Conservation (phyloP, 2,329 filamentous ascomycete species). For the Beauveria varroae region DNA sequence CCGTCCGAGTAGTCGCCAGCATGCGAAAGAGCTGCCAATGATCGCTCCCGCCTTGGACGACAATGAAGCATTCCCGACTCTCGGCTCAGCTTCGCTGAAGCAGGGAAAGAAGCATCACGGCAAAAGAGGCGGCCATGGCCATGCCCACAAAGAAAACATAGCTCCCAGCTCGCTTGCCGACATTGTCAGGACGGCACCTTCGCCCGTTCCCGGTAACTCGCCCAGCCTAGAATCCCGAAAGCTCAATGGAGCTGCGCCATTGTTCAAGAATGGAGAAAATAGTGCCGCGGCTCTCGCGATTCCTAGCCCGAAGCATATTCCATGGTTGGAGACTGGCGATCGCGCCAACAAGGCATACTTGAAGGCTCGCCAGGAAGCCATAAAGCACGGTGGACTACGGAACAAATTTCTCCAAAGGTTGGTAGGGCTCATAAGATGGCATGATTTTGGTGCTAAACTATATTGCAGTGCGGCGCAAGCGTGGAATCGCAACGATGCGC, state of each 20-base stretch:
- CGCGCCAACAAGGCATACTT: constrained; percentile 89
- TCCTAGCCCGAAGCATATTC: constrained; percentile 80
- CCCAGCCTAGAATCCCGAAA: constrained; percentile 54
- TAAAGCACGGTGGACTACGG: constrained; percentile 90
- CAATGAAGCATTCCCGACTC: constrained; percentile 86
- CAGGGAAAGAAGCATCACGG: constrained; percentile 87
- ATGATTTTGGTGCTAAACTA: neutral
- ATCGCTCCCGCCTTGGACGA: constrained; percentile 79
- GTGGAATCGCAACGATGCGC: constrained; percentile 96
- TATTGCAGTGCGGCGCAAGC: constrained; percentile 71
- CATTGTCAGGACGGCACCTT: constrained; percentile 90
- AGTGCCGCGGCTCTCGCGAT: constrained; percentile 78
- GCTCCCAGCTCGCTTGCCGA: constrained; percentile 77
- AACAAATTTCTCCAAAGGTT: constrained; percentile 97
- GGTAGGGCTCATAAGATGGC: constrained; percentile 17
- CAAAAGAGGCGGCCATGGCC: constrained; percentile 77
- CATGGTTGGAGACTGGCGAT: constrained; percentile 92
- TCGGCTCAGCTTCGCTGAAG: constrained; percentile 70
- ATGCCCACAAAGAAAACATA: constrained; percentile 59
- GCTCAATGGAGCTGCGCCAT: constrained; percentile 57
- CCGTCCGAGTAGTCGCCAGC: constrained; percentile 74
- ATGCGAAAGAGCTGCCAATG: constrained; percentile 50
- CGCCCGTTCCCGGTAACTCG: constrained; percentile 55
- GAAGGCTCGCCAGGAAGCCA: constrained; percentile 89
- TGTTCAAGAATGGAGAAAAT: constrained; percentile 63